Evolutionary conservation across 768 basidiomycete species (phyloP), one percentile per base, ranked within the genome.

Genomic region (Suillus subalutaceus): DNA sequence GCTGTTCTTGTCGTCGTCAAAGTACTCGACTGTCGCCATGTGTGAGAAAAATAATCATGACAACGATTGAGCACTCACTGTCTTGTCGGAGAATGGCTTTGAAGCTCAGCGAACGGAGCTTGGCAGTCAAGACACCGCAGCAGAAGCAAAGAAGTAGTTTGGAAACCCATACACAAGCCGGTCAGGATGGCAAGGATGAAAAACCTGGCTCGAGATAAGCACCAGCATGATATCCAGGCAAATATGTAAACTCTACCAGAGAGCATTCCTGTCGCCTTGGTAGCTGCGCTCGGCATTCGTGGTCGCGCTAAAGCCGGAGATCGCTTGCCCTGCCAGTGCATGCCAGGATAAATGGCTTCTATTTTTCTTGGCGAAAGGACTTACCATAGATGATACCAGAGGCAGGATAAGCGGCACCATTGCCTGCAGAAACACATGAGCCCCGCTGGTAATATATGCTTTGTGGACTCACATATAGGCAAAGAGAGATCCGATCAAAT

Each of bases 21-120:
- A 83, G 68, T 13, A 40, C 38, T 40, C 38, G 38, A 40, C 38
- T 40, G 13, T 13, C 12, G 12, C 13, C 12, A 40, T 13, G 12
- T 13, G 38, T 40, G 12, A 40, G 38, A 40, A 40, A 38, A 40
- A 13, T 40, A 13, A 40, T 37, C 35, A 40, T 40, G 38, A n/a
- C 13, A 40, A 12, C 13, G 38, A 40, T 13, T 40, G 5, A 40
- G 13, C 70, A 80, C 67, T 73, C 71, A 71, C 82, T 78, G 68
- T 85, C 84, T 66, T 83, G 82, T 23, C 82, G 74, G 4, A 85
- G 71, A 40, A 82, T 79, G 16, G 83, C 73, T 18, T 65, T 62
- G 76, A 86, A 85, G 40, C 72, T 71, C 57, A 77, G 58, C 18
- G 71, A 71, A 35, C 84, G 77, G 8, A 85, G 67, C 65, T 78